Evolutionary conservation across 306 rosid genomes (phyloP), one percentile per base, ranked within the genome.

Genomic region (Trifolium fragiferum): DNA sequence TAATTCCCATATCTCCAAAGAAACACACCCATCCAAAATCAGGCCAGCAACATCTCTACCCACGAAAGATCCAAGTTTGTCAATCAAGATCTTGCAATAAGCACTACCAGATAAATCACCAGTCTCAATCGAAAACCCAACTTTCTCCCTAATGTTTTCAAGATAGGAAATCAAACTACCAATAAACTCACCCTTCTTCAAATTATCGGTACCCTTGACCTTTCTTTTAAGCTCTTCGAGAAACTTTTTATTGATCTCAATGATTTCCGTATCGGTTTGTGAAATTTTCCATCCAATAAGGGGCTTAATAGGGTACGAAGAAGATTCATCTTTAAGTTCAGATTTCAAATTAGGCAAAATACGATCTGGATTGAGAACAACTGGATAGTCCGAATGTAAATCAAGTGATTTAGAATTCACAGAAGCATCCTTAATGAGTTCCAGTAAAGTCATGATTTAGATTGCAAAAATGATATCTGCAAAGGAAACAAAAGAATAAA

Each of bases 1-100:
- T 71, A 91, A 66, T 20, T 94, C 87, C 97, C 97, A 94, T 11
- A 83, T 86, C 87, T 84, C 94, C 58, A 91, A 82, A 25, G 70
- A 83, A 72, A 88, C 63, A 68, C 93, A 75, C 10, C 81, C 86
- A 46, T 90, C 91, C 86, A 90, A 90, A 80, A 90, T 82, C 84
- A 88, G 57, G 59, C 83, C 88, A 64, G 80, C 74, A 49, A 87
- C 91, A 41, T 86, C 87, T 69, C 79, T 87, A 51, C 85, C 82
- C 73, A 86, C 74, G 18, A 76, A 77, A 43, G 20, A 38, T 16
- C 91, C 86, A 43, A 88, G 78, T 49, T 79, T 85, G 41, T 81
- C 84, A 76, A 94, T 69, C 86, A 88, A 78, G 46, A 80, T 35
- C 63, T 53, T 57, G 14, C 83, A 77, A 78, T 86, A 82, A 53